These are phyloP conservation scores for Metschnikowia henanensis DNA, from an alignment of 805 yeast genomes.

Conservation along the genomic window DNA sequence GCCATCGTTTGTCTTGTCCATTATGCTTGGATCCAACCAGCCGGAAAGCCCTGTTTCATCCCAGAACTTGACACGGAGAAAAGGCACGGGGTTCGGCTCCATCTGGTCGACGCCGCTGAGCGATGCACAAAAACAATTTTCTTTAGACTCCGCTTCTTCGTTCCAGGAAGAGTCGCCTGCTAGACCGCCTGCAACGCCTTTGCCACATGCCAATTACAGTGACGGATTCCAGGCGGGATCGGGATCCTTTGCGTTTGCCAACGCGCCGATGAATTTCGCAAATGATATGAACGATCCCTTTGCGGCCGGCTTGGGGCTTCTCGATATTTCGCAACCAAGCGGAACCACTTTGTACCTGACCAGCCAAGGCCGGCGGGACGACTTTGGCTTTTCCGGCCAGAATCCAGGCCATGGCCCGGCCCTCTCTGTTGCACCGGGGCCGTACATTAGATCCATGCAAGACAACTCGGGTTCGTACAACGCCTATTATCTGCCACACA, in stretches of 20 bases:
- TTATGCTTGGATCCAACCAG: constrained; percentile 5
- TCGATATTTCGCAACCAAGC: background rate
- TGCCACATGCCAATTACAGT: constrained; percentile 1
- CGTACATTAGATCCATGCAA: background rate
- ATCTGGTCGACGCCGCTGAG: constrained; percentile 13
- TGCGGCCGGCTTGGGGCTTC: constrained; percentile 5
- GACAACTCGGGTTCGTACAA: background rate
- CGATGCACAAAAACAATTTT: constrained; percentile 7
- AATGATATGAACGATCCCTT: constrained; percentile 1
- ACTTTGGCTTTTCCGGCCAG: background rate
- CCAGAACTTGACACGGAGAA: background rate
- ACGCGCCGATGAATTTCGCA: too few relatives aligned
- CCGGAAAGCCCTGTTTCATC: background rate
- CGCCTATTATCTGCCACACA: constrained; percentile 1
- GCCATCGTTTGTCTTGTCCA: constrained; percentile 5
- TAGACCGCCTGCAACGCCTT: constrained; percentile 9
- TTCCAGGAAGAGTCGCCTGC: background rate
- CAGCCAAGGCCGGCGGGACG: background rate
- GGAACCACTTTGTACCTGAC: background rate
- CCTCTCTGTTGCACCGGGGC: background rate
- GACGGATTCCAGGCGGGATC: too few relatives aligned
- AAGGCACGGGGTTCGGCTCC: constrained; percentile 7
- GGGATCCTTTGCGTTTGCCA: too few relatives aligned
- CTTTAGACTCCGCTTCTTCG: constrained; percentile 8
- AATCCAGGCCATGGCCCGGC: background rate